Evolutionary conservation across 140 eudicot genomes (phyloP).

Genomic region (Anethum foeniculum): DNA sequence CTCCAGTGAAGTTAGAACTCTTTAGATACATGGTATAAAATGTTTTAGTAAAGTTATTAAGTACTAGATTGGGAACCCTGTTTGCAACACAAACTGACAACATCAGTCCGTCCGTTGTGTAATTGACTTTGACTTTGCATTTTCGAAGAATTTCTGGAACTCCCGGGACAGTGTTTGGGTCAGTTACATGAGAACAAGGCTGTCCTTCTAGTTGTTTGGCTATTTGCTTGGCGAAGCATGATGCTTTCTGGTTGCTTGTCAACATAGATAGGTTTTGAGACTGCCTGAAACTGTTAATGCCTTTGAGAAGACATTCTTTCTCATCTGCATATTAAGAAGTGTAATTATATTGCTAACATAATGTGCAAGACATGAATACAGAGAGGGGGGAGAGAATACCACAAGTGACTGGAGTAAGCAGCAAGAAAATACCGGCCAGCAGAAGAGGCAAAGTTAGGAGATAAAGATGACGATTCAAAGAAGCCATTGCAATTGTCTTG

Average conservation of each 20-base stretch:
- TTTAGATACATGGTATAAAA: background rate
- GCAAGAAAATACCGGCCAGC: conserved; percentile 1
- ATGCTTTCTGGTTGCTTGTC: background rate
- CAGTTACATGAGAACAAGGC: conserved; percentile 6
- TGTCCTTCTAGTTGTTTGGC: conserved; percentile 7
- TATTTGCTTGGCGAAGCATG: background rate
- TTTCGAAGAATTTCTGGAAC: conserved; percentile 1
- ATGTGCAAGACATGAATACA: background rate
- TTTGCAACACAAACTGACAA: background rate
- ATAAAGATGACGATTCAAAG: background rate
- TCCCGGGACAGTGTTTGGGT: conserved; percentile 1
- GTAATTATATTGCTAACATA: background rate
- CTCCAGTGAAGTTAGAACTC: conserved; percentile 1
- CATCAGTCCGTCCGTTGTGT: background rate
- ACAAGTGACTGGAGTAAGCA: conserved; percentile 5
- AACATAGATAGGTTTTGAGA: background rate
- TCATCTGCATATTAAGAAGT: background rate
- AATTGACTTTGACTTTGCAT: conserved; percentile 1
- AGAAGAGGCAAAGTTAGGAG: conserved; percentile 2
- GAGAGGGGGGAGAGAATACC: background rate
- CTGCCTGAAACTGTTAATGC: conserved; percentile 4
- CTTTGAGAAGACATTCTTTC: conserved; percentile 1
- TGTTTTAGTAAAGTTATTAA: background rate
- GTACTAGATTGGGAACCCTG: background rate
- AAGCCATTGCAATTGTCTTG: background rate